Conservation (phyloP, 495 filamentous ascomycete species). For the Neurospora sublineolata region DNA sequence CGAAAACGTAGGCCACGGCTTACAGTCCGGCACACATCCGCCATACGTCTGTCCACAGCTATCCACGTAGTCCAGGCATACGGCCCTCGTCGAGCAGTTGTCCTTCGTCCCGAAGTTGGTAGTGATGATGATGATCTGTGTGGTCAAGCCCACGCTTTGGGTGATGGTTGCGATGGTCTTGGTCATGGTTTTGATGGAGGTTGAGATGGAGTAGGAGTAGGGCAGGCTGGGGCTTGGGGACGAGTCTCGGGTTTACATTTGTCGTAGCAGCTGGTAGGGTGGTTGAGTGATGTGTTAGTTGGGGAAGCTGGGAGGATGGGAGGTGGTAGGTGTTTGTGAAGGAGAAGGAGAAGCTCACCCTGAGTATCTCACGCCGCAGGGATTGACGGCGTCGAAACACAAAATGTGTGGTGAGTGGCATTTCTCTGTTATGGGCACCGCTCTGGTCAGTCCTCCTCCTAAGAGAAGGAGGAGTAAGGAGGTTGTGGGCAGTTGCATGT, state of each 20-base stretch:
- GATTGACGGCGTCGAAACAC: background rate
- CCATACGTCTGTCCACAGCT: background rate
- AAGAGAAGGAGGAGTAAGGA: background rate
- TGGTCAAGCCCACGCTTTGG: background rate
- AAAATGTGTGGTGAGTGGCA: background rate
- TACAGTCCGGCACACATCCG: background rate
- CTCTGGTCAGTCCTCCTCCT: background rate
- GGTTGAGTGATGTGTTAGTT: background rate
- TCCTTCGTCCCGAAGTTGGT: background rate
- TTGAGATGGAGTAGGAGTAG: background rate
- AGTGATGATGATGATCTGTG: background rate
- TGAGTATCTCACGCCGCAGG: background rate
- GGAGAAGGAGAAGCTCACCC: background rate
- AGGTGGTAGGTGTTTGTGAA: background rate
- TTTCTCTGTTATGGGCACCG: background rate
- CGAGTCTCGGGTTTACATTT: background rate
- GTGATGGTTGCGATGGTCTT: background rate
- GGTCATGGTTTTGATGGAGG: background rate
- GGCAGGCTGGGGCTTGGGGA: background rate
- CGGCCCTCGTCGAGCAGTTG: background rate
- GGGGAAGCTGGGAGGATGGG: background rate
- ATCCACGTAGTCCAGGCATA: background rate
- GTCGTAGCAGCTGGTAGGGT: background rate
- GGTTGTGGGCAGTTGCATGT: background rate
- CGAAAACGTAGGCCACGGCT: background rate